These are phyloP conservation scores for Cladorrhinum sp. DNA, from an alignment of 2,329 filamentous ascomycete species.

Conservation along the genomic window DNA sequence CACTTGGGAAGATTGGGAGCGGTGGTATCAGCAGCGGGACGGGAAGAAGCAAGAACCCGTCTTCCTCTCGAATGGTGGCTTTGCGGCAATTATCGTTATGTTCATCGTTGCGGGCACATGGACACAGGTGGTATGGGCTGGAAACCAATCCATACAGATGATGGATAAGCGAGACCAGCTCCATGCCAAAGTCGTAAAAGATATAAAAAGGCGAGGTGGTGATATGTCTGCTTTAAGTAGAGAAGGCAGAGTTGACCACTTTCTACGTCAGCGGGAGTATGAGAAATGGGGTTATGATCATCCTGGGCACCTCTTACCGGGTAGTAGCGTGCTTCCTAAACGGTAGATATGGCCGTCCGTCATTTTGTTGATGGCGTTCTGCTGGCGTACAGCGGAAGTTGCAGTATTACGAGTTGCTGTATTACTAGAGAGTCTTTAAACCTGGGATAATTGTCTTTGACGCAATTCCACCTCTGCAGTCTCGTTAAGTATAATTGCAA, in stretches of 20 bases:
- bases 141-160: constrained; percentile 57
- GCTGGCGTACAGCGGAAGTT: background rate
- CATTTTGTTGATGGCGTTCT: background rate
- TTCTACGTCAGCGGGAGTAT: constrained; percentile 68
- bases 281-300: constrained; percentile 29
- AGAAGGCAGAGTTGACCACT: constrained; percentile 70
- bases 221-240: constrained; percentile 51
- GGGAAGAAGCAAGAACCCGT: constrained; percentile 52
- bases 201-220: constrained; percentile 52
- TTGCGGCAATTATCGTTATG: constrained; percentile 68
- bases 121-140: constrained; percentile 69
- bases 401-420: background rate
- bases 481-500: too few relatives aligned
- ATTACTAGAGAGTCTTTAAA: too few relatives aligned
- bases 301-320: background rate
- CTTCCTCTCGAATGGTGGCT: constrained; percentile 76
- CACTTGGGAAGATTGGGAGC: constrained; percentile 98
- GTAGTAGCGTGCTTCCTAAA: background rate
- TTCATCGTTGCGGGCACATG: constrained; percentile 68
- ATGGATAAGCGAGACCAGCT: constrained; percentile 66
- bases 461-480: too few relatives aligned
- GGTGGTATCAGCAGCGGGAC: constrained; percentile 61
- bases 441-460: too few relatives aligned
- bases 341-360: background rate
- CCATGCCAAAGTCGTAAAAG: constrained; percentile 62